phyloP scores from a whole-genome alignment of 148 eudicot species.

The Nepenthes mirabilis region DNA sequence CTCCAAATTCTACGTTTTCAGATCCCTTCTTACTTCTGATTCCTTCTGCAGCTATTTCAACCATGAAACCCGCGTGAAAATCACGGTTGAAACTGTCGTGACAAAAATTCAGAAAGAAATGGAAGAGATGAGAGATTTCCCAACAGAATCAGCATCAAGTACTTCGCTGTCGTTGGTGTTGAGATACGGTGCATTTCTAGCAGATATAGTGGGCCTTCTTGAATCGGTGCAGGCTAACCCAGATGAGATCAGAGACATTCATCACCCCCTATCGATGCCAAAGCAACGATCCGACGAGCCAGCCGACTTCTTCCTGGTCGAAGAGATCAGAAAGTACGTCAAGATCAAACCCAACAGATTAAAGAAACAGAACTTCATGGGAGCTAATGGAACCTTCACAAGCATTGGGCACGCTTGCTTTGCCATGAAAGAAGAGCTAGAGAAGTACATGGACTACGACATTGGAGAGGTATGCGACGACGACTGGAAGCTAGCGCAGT shows the following conservation, averaged over 20 bases:
- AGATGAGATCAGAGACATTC: no score
- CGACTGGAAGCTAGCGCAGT: constrained; percentile 36
- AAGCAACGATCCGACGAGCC: no score
- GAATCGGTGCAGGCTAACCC: constrained; percentile 5
- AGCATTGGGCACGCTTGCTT: constrained; percentile 46
- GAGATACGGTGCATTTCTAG: constrained; percentile 18
- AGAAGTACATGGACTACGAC: constrained; percentile 32
- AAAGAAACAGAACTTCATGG: constrained; percentile 40
- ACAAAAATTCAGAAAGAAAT: constrained; percentile 30
- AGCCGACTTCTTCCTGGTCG: background rate
- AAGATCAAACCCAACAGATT: constrained; percentile 11
- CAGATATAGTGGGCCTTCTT: constrained; percentile 23
- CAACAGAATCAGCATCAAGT: constrained; percentile 4
- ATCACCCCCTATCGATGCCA: no score
- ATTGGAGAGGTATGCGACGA: constrained; percentile 26
- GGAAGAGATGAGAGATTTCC: constrained; percentile 3
- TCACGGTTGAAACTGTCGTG: constrained; percentile 5
- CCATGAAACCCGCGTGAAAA: no score
- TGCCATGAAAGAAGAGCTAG: constrained; percentile 27
- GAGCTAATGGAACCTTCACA: constrained; percentile 40
- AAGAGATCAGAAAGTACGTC: constrained; percentile 6
- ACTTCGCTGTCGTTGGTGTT: background rate
- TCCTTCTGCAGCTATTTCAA: no score
- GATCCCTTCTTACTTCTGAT: no score
- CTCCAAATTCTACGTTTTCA: no score